Base-by-base conservation (phyloP, 2,329 filamentous ascomycete species). In the Macrophomina tecta region DNA sequence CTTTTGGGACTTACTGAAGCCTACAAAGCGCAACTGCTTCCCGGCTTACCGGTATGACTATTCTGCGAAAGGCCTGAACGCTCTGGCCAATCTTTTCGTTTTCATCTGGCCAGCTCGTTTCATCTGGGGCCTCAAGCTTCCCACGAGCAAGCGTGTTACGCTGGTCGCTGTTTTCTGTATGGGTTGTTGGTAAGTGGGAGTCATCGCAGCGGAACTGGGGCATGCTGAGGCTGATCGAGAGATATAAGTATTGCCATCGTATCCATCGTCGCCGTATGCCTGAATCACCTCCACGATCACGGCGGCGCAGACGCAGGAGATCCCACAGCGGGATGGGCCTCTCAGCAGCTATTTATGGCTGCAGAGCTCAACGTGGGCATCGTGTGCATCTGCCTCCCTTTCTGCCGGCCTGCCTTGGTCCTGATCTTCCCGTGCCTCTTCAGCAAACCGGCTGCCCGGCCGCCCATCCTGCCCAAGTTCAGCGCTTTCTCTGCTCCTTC, bases 341-440 rank as follows among this genome's bases (percentile, higher is more conserved):
- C 68, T 4, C 68, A 70, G 14, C 75, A 72, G 55, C 69, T 72
- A 42, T 70, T 75, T 45, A 70, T 73, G 62, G 72, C 70, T 1
- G 69, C 75, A n/a, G 75, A 77, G 65, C 68, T 68, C 48, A 69
- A 72, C 45, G 40, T 75, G 3, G 75, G 73, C 18, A 75, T 77
- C 5, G 69, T 70, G 4, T 76, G 74, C 45, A 74, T 74, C 48
- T 77, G 73, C 40, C 70, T 77, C 3, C 74, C 74, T 1, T 72
- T 71, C 32, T 73, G 71, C 68, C 76, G 76, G 64, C 75, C 75
- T 2, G 69, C 76, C 11, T 64, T 77, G 64, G 71, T 72, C 55
- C 61, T 55, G 11, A 30, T 75, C 30, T 87, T 93, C 67, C 86
- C 91, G 36, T 55, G 46, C 23, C n/a, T 49, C 46, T 38, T 38